Evolutionary conservation across 164 flowering plant species (phyloP), one percentile per base, ranked within the genome.

Genomic region (Hamamelis virginiana): DNA sequence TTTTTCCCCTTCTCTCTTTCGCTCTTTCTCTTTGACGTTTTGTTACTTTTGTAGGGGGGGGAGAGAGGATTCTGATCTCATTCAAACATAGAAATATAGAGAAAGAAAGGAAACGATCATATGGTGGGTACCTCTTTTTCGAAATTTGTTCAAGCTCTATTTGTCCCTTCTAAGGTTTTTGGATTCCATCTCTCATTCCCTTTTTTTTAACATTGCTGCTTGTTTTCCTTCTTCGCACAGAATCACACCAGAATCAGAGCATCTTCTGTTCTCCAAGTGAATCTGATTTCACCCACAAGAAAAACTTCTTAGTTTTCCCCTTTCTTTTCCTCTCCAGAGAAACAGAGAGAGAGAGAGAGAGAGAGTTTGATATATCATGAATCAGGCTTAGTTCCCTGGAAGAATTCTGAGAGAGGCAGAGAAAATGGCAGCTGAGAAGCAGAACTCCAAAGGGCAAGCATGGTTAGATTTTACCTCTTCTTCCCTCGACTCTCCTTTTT

Each of bases 401-500:
- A 33, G 6, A 11, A 9, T 45, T 12, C 46, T 0, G 5, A 48
- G 9, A 33, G 65, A 48, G 16, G 52, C 25, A 19, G n/a, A 59
- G 64, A 76, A 72, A 64, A 86, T 88, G 90, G 87, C 86, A 3
- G 67, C 88, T 15, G 91, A 88, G 65, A 87, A 83, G 58, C 77
- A 78, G 11, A 77, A 71, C 76, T 84, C 97, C 76, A 92, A 86
- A 81, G 94, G 94, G 44, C 97, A 94, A 81, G 98, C 98, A 77
- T 94, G 98, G 98, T 92, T 15, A 60, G 75, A 33, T 28, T 46
- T 13, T n/a, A 14, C 46, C 8, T 45, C 28, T 46, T 26, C 1
- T 38, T 66, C 22, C 9, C 41, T 33, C 41, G 6, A 33, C 41
- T 33, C 41, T 33, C 41, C 41, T 6, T 33, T n/a, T 6, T 33